A percentile compares a stretch with the other conserved stretches of the same genome.
These are phyloP conservation scores for Phytophthora agathidicida DNA, from an alignment of 352 stramenopile species.

Conservation along the genomic window DNA sequence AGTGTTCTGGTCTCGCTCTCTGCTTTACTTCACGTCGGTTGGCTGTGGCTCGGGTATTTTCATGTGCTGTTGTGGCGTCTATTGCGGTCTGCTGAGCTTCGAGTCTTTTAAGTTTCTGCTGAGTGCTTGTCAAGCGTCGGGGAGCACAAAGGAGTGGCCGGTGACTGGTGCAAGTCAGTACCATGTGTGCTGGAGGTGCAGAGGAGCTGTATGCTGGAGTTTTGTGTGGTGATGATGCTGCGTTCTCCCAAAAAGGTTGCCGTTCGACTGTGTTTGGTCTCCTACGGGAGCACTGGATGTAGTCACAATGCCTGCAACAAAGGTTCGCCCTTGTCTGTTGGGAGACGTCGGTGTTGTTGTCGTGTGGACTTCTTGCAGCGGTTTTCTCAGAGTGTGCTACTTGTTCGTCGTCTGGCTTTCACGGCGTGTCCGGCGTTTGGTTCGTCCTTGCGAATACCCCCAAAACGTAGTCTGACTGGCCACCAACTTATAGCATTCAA, in stretches of 20 bases:
- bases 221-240: conserved; percentile 7
- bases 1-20: conserved; percentile 10
- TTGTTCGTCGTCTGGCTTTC: conserved; percentile 10
- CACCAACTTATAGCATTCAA: conserved; percentile 3
- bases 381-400: conserved; percentile 14
- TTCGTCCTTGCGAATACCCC: conserved; percentile 23
- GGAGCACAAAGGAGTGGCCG: conserved; percentile 21
- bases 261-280: conserved; percentile 32
- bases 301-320: conserved; percentile 69
- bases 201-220: not conserved
- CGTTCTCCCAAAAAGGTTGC: conserved; percentile 34
- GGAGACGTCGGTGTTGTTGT: conserved; percentile 12
- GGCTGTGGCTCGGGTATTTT: not conserved
- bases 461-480: conserved; percentile 30
- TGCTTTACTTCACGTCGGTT: conserved; percentile 20
- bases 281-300: conserved; percentile 21
- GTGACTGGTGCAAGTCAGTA: conserved; percentile 13
- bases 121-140: conserved; percentile 21
- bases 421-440: conserved; percentile 28
- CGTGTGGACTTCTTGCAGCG: conserved; percentile 7
- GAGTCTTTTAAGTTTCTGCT: conserved; percentile 12
- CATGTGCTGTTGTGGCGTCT: conserved; percentile 4
- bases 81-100: conserved; percentile 2
- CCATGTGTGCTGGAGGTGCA: conserved; percentile 30
- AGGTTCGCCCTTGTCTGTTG: conserved; percentile 68